A percentile compares a stretch with the other conserved stretches of the same genome.
Evolutionary conservation across 192 early-diverging fungal species (phyloP).

Genomic region (Coemansia asiatica): DNA sequence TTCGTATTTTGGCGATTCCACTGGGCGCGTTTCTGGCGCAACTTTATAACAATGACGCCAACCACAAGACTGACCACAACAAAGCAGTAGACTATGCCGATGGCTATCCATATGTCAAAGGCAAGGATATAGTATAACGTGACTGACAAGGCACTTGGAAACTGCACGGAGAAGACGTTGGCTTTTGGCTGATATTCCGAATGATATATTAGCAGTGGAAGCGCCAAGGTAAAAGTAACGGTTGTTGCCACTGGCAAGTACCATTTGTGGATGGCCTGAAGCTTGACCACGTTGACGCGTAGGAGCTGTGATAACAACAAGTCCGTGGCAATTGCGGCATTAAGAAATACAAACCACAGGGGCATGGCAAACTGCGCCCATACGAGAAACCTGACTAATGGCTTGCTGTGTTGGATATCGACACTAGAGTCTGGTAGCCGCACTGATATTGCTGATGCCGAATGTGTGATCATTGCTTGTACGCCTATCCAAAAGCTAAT

Average conservation of each 20-base stretch:
- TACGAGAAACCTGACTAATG: conserved; percentile 42
- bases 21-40: conserved; percentile 34
- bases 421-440: conserved; percentile 35
- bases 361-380: conserved; percentile 57
- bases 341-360: conserved; percentile 54
- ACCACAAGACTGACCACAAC: conserved; percentile 45
- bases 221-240: conserved; percentile 32
- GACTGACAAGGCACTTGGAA: conserved; percentile 47
- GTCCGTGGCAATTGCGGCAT: conserved; percentile 48
- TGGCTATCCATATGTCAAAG: conserved; percentile 52
- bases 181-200: conserved; percentile 37
- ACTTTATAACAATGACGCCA: conserved; percentile 29
- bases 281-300: conserved; percentile 18
- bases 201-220: conserved; percentile 51
- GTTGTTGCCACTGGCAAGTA: conserved; percentile 40
- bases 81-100: conserved; percentile 51
- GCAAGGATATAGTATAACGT: conserved; percentile 52
- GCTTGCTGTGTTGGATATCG: conserved; percentile 38
- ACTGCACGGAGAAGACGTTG: conserved; percentile 52
- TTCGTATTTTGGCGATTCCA: conserved; percentile 26
- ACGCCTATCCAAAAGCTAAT: conserved; percentile 55
- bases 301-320: conserved; percentile 45
- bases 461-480: conserved; percentile 49
- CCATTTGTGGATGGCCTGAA: conserved; percentile 44
- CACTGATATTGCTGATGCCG: conserved; percentile 42